These are phyloP conservation scores for Epichloe baconii DNA, from an alignment of 2,329 filamentous ascomycete genomes.

Conservation along the genomic window DNA sequence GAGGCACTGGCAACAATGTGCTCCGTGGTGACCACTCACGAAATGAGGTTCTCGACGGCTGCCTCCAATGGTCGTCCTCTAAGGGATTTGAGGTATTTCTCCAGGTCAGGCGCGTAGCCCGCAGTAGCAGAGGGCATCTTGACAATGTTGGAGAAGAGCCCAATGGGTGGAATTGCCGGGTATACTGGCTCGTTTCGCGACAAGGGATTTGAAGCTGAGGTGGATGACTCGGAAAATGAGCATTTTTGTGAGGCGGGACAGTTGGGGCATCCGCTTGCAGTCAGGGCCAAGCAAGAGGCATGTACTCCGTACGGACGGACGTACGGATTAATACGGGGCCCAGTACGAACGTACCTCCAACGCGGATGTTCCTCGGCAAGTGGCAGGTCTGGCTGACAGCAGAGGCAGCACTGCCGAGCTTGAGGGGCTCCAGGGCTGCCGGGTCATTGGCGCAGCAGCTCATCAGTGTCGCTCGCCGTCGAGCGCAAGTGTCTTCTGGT, in stretches of 20 bases:
- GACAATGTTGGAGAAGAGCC: not conserved
- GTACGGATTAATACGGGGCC: too few relatives aligned
- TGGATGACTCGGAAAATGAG: slow-evolving; percentile 1
- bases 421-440: too few relatives aligned
- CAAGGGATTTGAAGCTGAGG: not conserved
- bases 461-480: too few relatives aligned
- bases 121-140: slow-evolving; percentile 22
- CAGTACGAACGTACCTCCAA: too few relatives aligned
- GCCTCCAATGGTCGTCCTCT: slow-evolving; percentile 65
- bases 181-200: slow-evolving; percentile 1
- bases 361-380: too few relatives aligned
- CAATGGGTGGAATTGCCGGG: not conserved
- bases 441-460: not conserved
- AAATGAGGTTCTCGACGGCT: slow-evolving; percentile 71
- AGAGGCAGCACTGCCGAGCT: too few relatives aligned
- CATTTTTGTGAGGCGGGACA: slow-evolving; percentile 1
- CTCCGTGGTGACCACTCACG: slow-evolving; percentile 38
- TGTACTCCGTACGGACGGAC: too few relatives aligned
- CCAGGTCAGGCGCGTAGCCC: slow-evolving; percentile 54
- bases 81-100: slow-evolving; percentile 66
- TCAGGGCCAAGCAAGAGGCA: not conserved
- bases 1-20: not conserved
- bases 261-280: not conserved
- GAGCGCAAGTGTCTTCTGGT: not conserved
- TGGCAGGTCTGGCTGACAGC: not conserved